These are phyloP conservation scores for Phylloporus sp. DNA, from an alignment of 768 basidiomycete species.

Conservation along the genomic window DNA sequence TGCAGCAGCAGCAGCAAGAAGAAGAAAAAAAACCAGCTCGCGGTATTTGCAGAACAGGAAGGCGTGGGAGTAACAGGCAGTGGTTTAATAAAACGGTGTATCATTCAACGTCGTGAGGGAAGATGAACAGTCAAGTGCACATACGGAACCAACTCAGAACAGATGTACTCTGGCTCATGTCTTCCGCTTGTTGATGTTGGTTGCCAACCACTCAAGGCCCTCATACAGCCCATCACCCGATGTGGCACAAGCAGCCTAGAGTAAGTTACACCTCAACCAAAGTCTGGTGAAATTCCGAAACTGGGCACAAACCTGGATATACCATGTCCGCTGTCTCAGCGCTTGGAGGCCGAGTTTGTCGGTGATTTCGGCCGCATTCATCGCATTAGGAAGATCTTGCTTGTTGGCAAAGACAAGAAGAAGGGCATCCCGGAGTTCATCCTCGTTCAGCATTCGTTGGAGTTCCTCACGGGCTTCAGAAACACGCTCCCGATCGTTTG, in stretches of 20 bases:
- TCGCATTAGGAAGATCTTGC: constrained; percentile 99
- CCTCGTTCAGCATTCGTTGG: constrained; percentile 99
- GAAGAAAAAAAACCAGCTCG: constrained; percentile 4
- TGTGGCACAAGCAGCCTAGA: constrained; percentile 93
- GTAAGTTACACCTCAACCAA: constrained; percentile 15
- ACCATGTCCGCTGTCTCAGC: constrained; percentile 96
- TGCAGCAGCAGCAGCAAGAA: constrained; percentile 7
- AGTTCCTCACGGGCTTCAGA: constrained; percentile 98
- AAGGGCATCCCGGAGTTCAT: constrained; percentile 97
- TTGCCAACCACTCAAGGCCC: constrained; percentile 95
- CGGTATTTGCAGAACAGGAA: constrained; percentile 5
- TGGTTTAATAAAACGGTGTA: constrained; percentile 41
- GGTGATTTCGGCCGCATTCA: constrained; percentile 99
- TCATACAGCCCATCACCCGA: constrained; percentile 98
- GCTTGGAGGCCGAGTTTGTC: constrained; percentile 99
- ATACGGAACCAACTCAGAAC: constrained; percentile 39
- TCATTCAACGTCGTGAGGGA: constrained; percentile 55
- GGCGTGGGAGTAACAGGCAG: constrained; percentile 26
- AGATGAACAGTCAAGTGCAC: constrained; percentile 54
- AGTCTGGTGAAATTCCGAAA: not conserved
- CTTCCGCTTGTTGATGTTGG: constrained; percentile 79
- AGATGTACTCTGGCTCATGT: constrained; percentile 44
- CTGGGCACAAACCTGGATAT: constrained; percentile 71
- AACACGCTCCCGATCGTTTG: constrained; percentile 99
- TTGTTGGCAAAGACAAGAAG: constrained; percentile 99